Base-by-base conservation (phyloP, 1,139 yeast genomes). In the Zhuliangozyma blackwelliae region DNA sequence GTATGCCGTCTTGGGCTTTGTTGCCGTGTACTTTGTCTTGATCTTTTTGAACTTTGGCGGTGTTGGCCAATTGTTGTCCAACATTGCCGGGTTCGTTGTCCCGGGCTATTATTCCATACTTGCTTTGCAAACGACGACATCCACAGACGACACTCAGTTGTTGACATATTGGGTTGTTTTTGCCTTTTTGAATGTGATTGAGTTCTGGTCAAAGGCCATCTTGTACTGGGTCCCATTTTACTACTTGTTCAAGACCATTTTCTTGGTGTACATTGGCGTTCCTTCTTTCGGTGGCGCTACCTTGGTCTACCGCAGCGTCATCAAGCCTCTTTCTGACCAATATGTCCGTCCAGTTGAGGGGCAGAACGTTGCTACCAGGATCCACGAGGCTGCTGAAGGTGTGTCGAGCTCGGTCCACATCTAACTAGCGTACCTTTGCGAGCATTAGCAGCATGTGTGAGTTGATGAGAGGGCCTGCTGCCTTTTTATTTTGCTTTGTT, bases 111-210 rank as follows among this genome's bases (percentile, higher is more conserved):
- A 76, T 60, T 92, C 98, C 9, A 72, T 92, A 46, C 59, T 77
- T 45, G 97, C 98, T 13, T 73, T 92, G 49, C 87, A 82, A 62
- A 82, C 96, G 27, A 50, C 76, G 9, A 59, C 75, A 25, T 68
- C 79, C 32, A 65, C 68, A 28, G 97, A 89, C 58, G 96, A 89
- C 61, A 84, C 94, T 44, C 84, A 87, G 54, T 77, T 85, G 61
- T 76, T 92, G 57, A 84, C 96, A 27, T 90, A 92, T 65, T 92
- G 98, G 98, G 96, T 92, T 42, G 96, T 92, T 25, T 92, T 87
- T 59, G 96, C 97, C 25, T 81, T 80, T 54, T 79, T 92, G 68
- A 86, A 82, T 59, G 92, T 92, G 35, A 57, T 88, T 53, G 99
- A 92, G 68, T 92, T 88, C 75, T 92, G 97, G 97, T 82, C 96